Evolutionary conservation across 495 filamentous ascomycete genomes (phyloP), one percentile per base, ranked within the genome.

Genomic region (Neurospora sp.): DNA sequence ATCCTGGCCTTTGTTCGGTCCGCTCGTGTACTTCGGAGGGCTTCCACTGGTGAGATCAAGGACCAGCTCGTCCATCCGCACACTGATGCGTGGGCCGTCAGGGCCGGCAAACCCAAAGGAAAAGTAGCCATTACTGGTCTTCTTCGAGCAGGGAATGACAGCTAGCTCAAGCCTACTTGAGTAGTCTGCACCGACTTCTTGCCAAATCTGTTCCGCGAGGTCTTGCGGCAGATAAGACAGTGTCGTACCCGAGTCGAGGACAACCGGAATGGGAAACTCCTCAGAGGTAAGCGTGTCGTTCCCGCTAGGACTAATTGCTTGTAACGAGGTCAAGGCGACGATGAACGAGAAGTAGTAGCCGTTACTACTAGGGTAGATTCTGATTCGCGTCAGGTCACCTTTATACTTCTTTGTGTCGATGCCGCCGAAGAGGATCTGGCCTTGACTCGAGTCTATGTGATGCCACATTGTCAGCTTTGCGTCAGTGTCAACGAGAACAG

Each of bases 191-290:
- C 89, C 87, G 53, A 94, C 85, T 71, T 91, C 88, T n/a, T 87
- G 80, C 82, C 89, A 94, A 22, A 97, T 83, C 22, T 85, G 80
- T n/a, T 83, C 72, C 7, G 87, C 89, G 61, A 97, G 74, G 68
- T 89, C 81, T 48, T 92, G 85, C 0, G 96, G 94, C 8, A 99
- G 87, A 78, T 96, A 96, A 40, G 90, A 93, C 40, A 97, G 86
- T 16, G 91, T 96, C 53, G 90, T 94, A 72, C 96, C 96, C 9
- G 94, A 96, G 77, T 99, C 96, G 53, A 99, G 88, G 0, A 98
- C 85, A 1, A 92, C 93, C 7, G 89, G 85, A 22, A 92, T 76
- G 11, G 87, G 88, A 46, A 90, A 86, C 35, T 84, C 81, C 3
- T 78, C 79, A 0, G 89, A 85, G 2, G 83, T 86, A 44, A 90